Evolutionary conservation across 177 flowering plant species (phyloP).

Genomic region (Vitis hybrid): DNA sequence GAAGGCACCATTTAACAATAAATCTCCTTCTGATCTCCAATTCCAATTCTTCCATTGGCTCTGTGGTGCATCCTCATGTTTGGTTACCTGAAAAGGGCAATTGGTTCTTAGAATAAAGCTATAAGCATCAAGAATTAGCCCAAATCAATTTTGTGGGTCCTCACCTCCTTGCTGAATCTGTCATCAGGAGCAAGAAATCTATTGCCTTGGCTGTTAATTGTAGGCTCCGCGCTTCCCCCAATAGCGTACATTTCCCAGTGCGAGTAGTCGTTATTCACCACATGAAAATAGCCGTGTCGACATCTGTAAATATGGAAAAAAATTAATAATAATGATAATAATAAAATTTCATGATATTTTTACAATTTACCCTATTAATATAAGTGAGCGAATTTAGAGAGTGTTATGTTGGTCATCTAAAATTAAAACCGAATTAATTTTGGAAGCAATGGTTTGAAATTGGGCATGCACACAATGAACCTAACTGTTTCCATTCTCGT

Average conservation of each 20-base stretch:
- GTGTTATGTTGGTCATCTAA: too few relatives aligned
- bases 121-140: too few relatives aligned
- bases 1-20: slow-evolving; percentile 36
- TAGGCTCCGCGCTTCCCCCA: slow-evolving; percentile 79
- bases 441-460: too few relatives aligned
- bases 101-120: too few relatives aligned
- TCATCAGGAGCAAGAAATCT: slow-evolving; percentile 64
- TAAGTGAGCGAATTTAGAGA: too few relatives aligned
- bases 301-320: slow-evolving; percentile 38
- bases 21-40: slow-evolving; percentile 39
- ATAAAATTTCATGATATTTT: not conserved
- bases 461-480: too few relatives aligned
- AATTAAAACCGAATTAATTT: too few relatives aligned
- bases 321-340: not conserved
- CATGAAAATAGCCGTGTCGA: slow-evolving; percentile 75
- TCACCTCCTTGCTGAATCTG: slow-evolving; percentile 48
- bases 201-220: slow-evolving; percentile 80
- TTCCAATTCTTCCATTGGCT: slow-evolving; percentile 36
- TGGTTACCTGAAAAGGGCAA: slow-evolving; percentile 32
- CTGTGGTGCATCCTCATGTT: slow-evolving; percentile 28
- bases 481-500: too few relatives aligned
- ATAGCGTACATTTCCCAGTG: slow-evolving; percentile 86
- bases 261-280: slow-evolving; percentile 80
- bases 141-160: not conserved
- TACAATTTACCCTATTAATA: too few relatives aligned